These are phyloP conservation scores for Tetrapisispora nanseiensis DNA, from an alignment of 805 yeast species.

Conservation along the genomic window DNA sequence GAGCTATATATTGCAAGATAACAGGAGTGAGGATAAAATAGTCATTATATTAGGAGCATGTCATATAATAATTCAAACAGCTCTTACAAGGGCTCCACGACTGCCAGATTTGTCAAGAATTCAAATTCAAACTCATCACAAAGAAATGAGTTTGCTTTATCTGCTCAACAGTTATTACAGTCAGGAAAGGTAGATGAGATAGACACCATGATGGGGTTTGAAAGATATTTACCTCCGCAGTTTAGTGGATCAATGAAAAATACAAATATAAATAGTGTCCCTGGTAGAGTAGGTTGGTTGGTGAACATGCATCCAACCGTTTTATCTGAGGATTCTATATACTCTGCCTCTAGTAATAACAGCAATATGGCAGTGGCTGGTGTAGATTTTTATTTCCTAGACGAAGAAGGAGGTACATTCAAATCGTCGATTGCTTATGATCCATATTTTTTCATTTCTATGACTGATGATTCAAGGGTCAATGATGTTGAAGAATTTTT, in stretches of 20 bases:
- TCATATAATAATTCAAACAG: background rate
- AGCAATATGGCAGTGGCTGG: constrained; percentile 60
- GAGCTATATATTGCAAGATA: background rate
- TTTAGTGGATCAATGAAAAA: constrained; percentile 18
- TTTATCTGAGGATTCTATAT: constrained; percentile 38
- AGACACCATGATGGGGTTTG: constrained; percentile 84
- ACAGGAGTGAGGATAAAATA: background rate
- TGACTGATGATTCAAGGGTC: constrained; percentile 34
- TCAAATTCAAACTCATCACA: background rate
- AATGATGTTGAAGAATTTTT: constrained; percentile 80
- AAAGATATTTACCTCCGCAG: constrained; percentile 64
- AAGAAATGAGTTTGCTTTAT: constrained; percentile 17
- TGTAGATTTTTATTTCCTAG: constrained; percentile 88
- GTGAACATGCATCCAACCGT: constrained; percentile 88
- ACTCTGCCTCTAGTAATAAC: constrained; percentile 2
- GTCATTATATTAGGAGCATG: too few relatives aligned
- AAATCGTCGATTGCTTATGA: constrained; percentile 74
- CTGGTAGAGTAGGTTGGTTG: constrained; percentile 64
- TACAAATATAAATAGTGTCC: constrained; percentile 10
- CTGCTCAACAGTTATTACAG: constrained; percentile 37
- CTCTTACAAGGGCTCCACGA: constrained; percentile 38
- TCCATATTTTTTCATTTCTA: constrained; percentile 74
- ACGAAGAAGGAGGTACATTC: constrained; percentile 94
- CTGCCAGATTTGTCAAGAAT: constrained; percentile 46
- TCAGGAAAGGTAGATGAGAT: constrained; percentile 55